Evolutionary conservation across 139 green algal species (phyloP).

Genomic region (Picocystis salinarum): DNA sequence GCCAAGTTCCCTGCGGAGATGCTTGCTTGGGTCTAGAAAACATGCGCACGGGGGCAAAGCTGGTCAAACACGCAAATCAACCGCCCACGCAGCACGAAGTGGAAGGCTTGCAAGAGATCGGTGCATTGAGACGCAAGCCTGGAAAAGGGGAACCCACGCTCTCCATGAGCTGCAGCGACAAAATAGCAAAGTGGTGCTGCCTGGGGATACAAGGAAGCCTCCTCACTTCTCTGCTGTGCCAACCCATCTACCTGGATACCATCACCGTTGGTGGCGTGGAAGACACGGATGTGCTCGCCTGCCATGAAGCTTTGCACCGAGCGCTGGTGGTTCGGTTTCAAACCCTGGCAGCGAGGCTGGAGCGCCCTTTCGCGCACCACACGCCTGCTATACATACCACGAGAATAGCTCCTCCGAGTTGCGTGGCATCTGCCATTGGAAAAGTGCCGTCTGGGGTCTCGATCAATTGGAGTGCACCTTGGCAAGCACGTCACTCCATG

Average conservation of each 20-base stretch:
- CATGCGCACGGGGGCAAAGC: not conserved
- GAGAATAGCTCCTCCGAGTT: not conserved
- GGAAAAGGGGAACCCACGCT: conserved; percentile 65
- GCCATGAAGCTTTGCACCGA: conserved; percentile 2
- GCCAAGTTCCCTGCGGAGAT: conserved; percentile 67
- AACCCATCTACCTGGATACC: conserved; percentile 32
- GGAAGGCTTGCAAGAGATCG: conserved; percentile 18
- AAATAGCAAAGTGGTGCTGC: conserved; percentile 65
- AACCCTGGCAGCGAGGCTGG: no score
- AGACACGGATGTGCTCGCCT: not conserved
- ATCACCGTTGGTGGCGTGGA: conserved; percentile 18
- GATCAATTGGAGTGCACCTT: conserved; percentile 19
- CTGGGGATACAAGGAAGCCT: conserved; percentile 54
- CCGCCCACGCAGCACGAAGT: not conserved
- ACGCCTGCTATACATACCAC: not conserved
- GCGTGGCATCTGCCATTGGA: conserved; percentile 2
- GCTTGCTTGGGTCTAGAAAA: conserved; percentile 25
- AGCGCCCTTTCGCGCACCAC: not conserved
- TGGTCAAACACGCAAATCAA: not conserved
- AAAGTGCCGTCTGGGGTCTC: conserved; percentile 12
- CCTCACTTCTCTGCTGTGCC: conserved; percentile 30
- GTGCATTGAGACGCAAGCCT: conserved; percentile 61
- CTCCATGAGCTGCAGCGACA: conserved; percentile 87
- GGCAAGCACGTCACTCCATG: not conserved
- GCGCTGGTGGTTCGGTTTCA: not conserved